Conservation (phyloP, 148 eudicot genomes). For the Fallopia convolvulus region DNA sequence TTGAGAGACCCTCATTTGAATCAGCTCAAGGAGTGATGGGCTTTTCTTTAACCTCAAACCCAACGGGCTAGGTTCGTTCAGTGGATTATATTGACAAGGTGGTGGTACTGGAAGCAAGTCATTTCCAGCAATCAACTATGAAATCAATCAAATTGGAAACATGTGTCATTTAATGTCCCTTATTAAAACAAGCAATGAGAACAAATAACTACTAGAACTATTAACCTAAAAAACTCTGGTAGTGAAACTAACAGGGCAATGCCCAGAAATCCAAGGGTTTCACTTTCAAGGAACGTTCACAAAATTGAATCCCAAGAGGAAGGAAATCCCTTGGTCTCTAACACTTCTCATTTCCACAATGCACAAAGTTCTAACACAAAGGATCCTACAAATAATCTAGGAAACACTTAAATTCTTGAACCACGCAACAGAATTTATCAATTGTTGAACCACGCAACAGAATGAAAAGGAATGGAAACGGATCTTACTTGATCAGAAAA, state of each 20-base stretch:
- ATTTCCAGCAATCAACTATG: constrained; percentile 26
- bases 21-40: constrained; percentile 62
- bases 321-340: background rate
- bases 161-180: background rate
- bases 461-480: background rate
- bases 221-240: background rate
- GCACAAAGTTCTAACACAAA: background rate
- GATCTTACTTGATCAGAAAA: constrained; percentile 24
- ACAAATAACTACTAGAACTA: background rate
- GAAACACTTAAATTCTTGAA: background rate
- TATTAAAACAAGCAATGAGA: background rate
- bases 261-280: background rate
- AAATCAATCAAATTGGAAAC: background rate
- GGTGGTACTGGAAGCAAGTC: constrained; percentile 28
- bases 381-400: background rate
- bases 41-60: constrained; percentile 68
- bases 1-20: constrained; percentile 56
- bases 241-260: background rate
- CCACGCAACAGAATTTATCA: constrained; percentile 4
- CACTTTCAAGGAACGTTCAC: background rate
- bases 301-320: background rate
- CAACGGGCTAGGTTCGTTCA: constrained; percentile 71
- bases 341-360: background rate
- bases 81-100: constrained; percentile 48
- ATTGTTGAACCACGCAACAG: background rate